phyloP scores from a whole-genome alignment of 129 eudicot genomes.

The Scalesia atractyloides region DNA sequence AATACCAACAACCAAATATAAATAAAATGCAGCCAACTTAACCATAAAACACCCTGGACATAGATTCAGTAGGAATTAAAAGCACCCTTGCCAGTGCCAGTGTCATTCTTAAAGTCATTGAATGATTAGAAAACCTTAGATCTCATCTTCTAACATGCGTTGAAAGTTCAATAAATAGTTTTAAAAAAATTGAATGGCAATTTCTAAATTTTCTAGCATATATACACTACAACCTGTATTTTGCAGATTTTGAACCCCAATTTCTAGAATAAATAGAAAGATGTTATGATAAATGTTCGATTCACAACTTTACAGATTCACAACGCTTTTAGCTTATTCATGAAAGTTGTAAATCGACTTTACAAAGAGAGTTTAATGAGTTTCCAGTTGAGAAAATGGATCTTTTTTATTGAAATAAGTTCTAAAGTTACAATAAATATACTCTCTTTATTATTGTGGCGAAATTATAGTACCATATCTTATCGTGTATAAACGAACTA shows the following conservation, averaged over 20 bases:
- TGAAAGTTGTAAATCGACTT: neutral
- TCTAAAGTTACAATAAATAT: too few relatives aligned
- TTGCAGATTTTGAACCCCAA: too few relatives aligned
- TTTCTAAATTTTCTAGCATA: too few relatives aligned
- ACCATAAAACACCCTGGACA: conserved; percentile 18
- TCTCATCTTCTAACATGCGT: neutral
- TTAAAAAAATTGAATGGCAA: neutral
- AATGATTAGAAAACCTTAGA: conserved; percentile 14
- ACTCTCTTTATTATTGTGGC: too few relatives aligned
- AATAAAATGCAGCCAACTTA: neutral
- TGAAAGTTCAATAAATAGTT: neutral
- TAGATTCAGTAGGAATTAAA: neutral
- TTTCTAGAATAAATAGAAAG: too few relatives aligned
- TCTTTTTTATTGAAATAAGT: too few relatives aligned
- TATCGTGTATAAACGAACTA: too few relatives aligned
- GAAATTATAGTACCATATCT: too few relatives aligned
- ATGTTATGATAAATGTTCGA: neutral
- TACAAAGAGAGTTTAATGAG: neutral
- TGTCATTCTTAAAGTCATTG: conserved; percentile 9
- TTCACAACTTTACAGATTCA: neutral
- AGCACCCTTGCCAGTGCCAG: conserved; percentile 8
- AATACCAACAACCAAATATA: neutral
- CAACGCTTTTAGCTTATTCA: neutral
- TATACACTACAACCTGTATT: too few relatives aligned
- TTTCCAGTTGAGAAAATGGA: neutral